Evolutionary conservation across 441 rosid genomes (phyloP), one percentile per base, ranked within the genome.

Genomic region (Populus hybrid): DNA sequence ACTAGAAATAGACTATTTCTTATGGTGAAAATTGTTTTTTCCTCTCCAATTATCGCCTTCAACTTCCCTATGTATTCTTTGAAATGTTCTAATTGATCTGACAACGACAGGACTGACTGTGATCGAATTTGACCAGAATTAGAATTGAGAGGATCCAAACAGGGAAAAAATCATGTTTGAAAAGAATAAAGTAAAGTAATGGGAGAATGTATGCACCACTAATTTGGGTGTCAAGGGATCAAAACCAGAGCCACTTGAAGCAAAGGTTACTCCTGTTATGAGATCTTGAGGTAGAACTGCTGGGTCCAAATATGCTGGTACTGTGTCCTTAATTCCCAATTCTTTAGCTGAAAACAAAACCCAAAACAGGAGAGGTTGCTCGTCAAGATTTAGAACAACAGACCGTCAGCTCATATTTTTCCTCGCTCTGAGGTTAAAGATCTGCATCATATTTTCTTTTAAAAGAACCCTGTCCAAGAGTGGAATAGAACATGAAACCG

Each of bases 181-280:
- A 1, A 38, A 28, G 16, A 46, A 38, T 23, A 2, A 6, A 32
- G 5, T 1, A 57, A 67, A 2, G 0, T 9, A 11, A 6, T 35
- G 6, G 23, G 21, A 26, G 20, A 26, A 28, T 4, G 4, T 8
- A 77, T 61, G 26, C 88, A 93, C 99, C 90, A 42, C 84, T 59
- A 89, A 71, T 71, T 70, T 77, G 2, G 98, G 72, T 24, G 99
- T 95, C 70, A 91, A 24, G 23, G 99, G 95, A 84, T 93, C 98
- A 57, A 81, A 95, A 20, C 99, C 99, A 3, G 83, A 20, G 74
- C 91, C 98, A 28, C 98, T 92, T 0, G 99, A 93, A 38, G 98
- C 99, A 77, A 95, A 95, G 76, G 90, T 84, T 21, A 92, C 98
- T 26, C 99, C 99, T 6, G 97, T 92, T 75, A 80, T 9, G 8